Evolutionary conservation across 768 basidiomycete species (phyloP).

Genomic region (Termitomyces sp.): DNA sequence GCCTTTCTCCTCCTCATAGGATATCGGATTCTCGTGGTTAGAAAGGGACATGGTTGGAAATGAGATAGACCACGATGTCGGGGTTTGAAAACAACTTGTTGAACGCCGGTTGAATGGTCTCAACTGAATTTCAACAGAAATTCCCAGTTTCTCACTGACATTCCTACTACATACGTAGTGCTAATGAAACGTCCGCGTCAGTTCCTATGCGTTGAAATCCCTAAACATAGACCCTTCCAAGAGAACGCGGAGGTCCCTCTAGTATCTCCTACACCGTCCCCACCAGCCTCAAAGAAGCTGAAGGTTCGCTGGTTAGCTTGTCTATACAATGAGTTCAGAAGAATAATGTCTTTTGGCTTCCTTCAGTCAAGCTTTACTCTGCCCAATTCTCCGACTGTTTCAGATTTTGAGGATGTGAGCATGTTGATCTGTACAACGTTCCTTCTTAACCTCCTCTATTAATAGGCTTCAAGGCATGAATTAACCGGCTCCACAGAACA

Average conservation of each 20-base stretch:
- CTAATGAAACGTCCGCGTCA: constrained; percentile 8
- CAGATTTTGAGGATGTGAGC: constrained; percentile 14
- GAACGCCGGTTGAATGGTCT: constrained; percentile 1
- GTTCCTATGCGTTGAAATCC: constrained; percentile 16
- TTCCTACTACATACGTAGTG: not conserved
- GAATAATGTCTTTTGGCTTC: not conserved
- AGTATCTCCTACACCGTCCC: not conserved
- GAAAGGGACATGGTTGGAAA: constrained; percentile 58
- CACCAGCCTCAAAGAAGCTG: constrained; percentile 11
- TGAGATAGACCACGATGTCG: constrained; percentile 23
- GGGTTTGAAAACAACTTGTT: constrained; percentile 28
- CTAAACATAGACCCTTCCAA: constrained; percentile 5
- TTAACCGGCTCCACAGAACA: not conserved
- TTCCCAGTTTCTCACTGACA: not conserved
- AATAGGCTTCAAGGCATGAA: not conserved
- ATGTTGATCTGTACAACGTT: not conserved
- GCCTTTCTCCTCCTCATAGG: constrained; percentile 76
- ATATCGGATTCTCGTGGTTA: constrained; percentile 51
- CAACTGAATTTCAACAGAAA: constrained; percentile 2
- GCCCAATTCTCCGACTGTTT: constrained; percentile 15
- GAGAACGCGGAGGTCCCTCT: not conserved
- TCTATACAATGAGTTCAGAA: not conserved
- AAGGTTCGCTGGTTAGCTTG: not conserved
- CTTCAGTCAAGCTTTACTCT: not conserved
- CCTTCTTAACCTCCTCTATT: not conserved